Conservation (phyloP, 345 rosid species). For the Brassica juncea region DNA sequence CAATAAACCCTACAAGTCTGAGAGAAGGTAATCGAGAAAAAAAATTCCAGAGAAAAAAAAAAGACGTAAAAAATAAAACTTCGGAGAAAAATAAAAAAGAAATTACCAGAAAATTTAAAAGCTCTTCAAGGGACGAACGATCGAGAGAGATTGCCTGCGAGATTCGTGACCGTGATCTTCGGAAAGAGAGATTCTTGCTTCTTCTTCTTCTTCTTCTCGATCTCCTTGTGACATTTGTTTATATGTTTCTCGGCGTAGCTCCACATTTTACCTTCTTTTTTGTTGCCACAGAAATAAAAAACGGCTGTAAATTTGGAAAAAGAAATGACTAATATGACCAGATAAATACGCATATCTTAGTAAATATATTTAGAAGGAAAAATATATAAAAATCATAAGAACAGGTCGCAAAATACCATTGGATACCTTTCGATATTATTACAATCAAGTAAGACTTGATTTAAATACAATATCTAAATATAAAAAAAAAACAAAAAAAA, state of each 20-base stretch:
- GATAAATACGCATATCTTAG: neutral
- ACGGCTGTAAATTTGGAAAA: slow-evolving; percentile 2
- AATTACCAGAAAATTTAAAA: neutral
- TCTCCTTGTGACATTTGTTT: slow-evolving; percentile 6
- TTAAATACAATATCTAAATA: too few species aligned
- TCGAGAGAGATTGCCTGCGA: slow-evolving; percentile 23
- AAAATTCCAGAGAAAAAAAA: neutral
- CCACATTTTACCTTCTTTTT: neutral
- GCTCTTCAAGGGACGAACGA: neutral
- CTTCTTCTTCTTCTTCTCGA: neutral
- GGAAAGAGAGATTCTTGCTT: slow-evolving; percentile 39
- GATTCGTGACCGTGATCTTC: slow-evolving; percentile 27
- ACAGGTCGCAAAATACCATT: neutral
- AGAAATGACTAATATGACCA: neutral
- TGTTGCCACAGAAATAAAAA: neutral
- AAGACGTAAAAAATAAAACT: neutral
- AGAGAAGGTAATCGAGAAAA: slow-evolving; percentile 9
- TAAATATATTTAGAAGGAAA: neutral
- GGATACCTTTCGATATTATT: too few species aligned
- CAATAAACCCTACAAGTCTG: neutral
- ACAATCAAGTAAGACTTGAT: neutral
- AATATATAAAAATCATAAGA: neutral
- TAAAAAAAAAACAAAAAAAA: too few species aligned
- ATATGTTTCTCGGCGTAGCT: neutral
- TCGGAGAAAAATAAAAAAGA: neutral